Percentiles rank a stretch among this genome's conserved stretches.
Evolutionary conservation across 345 rosid species (phyloP).

Genomic region (Cardamine chenopodiifolia): DNA sequence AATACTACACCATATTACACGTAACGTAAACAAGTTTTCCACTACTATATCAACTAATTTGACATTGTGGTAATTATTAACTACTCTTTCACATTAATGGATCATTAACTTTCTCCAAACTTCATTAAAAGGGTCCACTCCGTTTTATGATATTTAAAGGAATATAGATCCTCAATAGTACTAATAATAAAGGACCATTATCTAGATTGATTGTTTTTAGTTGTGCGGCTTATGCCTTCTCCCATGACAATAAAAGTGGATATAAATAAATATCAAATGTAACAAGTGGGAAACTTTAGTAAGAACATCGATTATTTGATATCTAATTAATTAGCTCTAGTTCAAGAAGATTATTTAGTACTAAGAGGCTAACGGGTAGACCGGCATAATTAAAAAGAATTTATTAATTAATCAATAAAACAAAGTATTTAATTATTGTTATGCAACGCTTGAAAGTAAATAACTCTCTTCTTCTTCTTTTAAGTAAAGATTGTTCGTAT

Average conservation of each 20-base stretch:
- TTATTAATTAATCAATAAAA: slow-evolving; percentile 23
- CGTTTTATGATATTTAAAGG: slow-evolving; percentile 1
- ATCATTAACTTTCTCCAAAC: slow-evolving; percentile 24
- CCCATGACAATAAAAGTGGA: slow-evolving; percentile 17
- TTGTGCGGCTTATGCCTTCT: slow-evolving; percentile 29
- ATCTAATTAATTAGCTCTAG: slow-evolving; percentile 17
- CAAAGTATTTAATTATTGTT: slow-evolving; percentile 4
- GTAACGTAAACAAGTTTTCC: not conserved
- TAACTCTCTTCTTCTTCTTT: not conserved
- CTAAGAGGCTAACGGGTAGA: not conserved
- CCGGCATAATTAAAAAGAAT: not conserved
- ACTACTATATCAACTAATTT: slow-evolving; percentile 4
- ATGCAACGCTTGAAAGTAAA: slow-evolving; percentile 5
- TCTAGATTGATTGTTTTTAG: slow-evolving; percentile 27
- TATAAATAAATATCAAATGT: slow-evolving; percentile 18
- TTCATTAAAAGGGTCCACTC: slow-evolving; percentile 35
- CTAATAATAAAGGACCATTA: not conserved
- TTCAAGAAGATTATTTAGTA: not conserved
- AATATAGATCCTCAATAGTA: slow-evolving; percentile 4
- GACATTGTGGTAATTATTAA: slow-evolving; percentile 1
- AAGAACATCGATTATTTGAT: slow-evolving; percentile 28
- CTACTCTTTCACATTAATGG: slow-evolving; percentile 14
- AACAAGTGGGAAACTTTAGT: slow-evolving; percentile 30
- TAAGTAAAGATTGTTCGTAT: slow-evolving; percentile 8
- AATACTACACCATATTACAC: not conserved